phyloP scores from a whole-genome alignment of 2,329 filamentous ascomycete species.

The Cytospora paraplurivora region DNA sequence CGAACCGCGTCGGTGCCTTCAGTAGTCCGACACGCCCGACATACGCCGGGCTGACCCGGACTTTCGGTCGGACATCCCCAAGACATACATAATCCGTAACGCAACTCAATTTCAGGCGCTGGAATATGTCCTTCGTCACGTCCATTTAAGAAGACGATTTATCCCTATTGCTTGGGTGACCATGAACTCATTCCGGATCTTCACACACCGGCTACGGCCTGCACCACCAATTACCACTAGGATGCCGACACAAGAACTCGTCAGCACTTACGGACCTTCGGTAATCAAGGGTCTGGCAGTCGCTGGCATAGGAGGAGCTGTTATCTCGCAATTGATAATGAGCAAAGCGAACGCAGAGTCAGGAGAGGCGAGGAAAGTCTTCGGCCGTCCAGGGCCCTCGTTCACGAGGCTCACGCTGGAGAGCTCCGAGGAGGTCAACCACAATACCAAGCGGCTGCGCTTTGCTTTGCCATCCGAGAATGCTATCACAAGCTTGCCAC shows the following conservation, averaged over 20 bases:
- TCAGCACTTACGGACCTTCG: slow-evolving; percentile 17
- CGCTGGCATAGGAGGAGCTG: slow-evolving; percentile 16
- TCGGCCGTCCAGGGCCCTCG: slow-evolving; percentile 36
- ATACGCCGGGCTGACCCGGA: slow-evolving; percentile 25
- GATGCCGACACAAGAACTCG: slow-evolving; percentile 23
- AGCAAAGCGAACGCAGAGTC: slow-evolving; percentile 18
- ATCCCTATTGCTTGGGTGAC: neutral
- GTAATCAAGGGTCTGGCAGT: slow-evolving; percentile 24
- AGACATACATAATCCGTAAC: slow-evolving; percentile 17
- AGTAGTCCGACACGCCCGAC: neutral
- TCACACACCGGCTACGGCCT: slow-evolving; percentile 24
- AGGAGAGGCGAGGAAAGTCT: slow-evolving; percentile 19
- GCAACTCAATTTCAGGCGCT: neutral
- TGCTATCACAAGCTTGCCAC: slow-evolving; percentile 49
- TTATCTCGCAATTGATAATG: slow-evolving; percentile 24
- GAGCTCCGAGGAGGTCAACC: slow-evolving; percentile 55
- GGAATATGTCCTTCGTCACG: neutral
- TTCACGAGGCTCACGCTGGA: slow-evolving; percentile 53
- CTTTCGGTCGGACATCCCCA: slow-evolving; percentile 28
- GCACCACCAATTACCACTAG: slow-evolving; percentile 2
- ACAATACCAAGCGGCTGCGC: slow-evolving; percentile 59
- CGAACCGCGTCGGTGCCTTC: neutral
- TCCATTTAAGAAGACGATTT: neutral
- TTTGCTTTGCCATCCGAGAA: slow-evolving; percentile 55
- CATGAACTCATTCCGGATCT: slow-evolving; percentile 22